These are phyloP conservation scores for Suillus luteus DNA, from an alignment of 768 basidiomycete species.

Conservation along the genomic window DNA sequence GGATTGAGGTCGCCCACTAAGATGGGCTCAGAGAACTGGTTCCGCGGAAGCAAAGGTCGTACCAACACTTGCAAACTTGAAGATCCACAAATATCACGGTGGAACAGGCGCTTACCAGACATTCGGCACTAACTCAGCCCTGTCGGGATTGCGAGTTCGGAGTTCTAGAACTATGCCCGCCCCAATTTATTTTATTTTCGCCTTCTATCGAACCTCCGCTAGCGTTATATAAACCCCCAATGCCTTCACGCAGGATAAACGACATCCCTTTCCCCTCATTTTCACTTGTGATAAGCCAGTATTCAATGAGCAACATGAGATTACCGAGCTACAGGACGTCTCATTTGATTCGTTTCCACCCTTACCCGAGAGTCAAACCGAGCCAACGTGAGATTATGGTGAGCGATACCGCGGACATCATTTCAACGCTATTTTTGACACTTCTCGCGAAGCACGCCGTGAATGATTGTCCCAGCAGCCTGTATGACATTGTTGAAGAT, in stretches of 20 bases:
- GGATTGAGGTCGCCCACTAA: too few species aligned
- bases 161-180: background rate
- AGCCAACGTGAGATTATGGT: conserved; percentile 13
- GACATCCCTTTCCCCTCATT: conserved; percentile 5
- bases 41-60: conserved; percentile 15
- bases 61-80: background rate
- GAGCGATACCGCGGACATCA: conserved; percentile 3
- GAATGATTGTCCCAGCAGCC: background rate
- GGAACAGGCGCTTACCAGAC: background rate
- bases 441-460: background rate
- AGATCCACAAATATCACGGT: background rate
- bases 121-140: conserved; percentile 4
- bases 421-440: conserved; percentile 1
- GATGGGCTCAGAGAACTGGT: background rate
- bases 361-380: conserved; percentile 14
- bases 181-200: conserved; percentile 2
- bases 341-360: conserved; percentile 16
- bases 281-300: background rate
- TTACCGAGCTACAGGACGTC: conserved; percentile 17
- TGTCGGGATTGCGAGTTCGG: conserved; percentile 8
- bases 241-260: background rate
- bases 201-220: background rate
- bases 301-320: conserved; percentile 2
- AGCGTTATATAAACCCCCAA: conserved; percentile 8
- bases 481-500: background rate